Conservation (phyloP, 495 filamentous ascomycete species). For the Talaromyces adpressus region DNA sequence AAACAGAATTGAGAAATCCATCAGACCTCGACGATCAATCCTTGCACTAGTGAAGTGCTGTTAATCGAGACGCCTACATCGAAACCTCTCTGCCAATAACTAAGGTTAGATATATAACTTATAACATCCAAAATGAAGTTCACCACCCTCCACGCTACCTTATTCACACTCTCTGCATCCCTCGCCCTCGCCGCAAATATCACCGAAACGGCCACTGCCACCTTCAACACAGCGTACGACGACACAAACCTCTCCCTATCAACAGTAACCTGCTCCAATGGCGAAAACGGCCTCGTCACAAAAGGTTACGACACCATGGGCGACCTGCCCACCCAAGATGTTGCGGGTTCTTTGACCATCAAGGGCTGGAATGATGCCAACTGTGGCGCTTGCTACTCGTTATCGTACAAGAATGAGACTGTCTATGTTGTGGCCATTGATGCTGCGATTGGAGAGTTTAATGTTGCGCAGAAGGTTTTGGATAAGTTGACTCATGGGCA, state of each 20-base stretch:
- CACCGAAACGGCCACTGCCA: slow-evolving; percentile 22
- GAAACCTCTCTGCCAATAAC: background rate
- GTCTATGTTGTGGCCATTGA: slow-evolving; percentile 67
- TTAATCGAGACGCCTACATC: background rate
- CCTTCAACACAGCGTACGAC: slow-evolving; percentile 32
- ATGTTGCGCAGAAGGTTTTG: slow-evolving; percentile 59
- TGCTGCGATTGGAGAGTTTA: slow-evolving; percentile 51
- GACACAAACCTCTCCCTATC: slow-evolving; percentile 41
- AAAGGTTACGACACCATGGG: slow-evolving; percentile 63
- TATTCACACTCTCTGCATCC: background rate
- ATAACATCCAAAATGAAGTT: background rate
- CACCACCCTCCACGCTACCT: background rate
- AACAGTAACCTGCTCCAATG: slow-evolving; percentile 52
- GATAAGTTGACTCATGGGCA: slow-evolving; percentile 54
- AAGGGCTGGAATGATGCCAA: slow-evolving; percentile 48
- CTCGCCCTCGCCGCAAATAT: background rate
- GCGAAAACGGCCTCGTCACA: slow-evolving; percentile 53
- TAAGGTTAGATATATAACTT: background rate
- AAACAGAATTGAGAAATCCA: background rate
- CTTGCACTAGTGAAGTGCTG: background rate
- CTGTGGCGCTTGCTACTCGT: slow-evolving; percentile 66
- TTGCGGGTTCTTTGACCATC: slow-evolving; percentile 56
- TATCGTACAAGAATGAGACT: slow-evolving; percentile 52
- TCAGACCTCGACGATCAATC: background rate
- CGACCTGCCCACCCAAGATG: slow-evolving; percentile 42